Percentiles rank a stretch among this genome's conserved stretches.
phyloP scores from a whole-genome alignment of 305 asterid genomes.

The Solanum hybrid region DNA sequence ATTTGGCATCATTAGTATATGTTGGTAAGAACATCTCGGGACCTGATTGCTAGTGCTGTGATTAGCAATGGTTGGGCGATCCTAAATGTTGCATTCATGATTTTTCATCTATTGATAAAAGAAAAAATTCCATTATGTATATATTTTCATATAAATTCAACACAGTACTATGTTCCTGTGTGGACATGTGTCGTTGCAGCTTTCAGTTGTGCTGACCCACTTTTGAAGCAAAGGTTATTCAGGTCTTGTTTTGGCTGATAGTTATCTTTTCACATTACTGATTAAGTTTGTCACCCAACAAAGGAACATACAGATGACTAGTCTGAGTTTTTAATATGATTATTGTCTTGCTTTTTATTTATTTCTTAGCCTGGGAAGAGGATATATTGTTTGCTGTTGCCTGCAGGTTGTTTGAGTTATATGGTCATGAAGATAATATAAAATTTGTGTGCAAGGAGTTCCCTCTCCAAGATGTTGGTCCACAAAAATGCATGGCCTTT shows the following conservation, averaged over 20 bases:
- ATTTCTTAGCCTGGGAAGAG: not conserved
- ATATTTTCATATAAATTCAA: not conserved
- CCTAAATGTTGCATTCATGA: not conserved
- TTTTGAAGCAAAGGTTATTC: not conserved
- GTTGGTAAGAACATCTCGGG: not conserved
- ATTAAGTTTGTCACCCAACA: not conserved
- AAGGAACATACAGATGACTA: not conserved
- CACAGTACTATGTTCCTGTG: not conserved
- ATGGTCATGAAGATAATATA: slow-evolving; percentile 42
- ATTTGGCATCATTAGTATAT: not conserved
- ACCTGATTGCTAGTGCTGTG: not conserved
- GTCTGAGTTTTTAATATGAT: not conserved
- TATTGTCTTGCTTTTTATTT: not conserved
- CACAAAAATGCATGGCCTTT: slow-evolving; percentile 72
- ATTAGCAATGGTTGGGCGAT: not conserved
- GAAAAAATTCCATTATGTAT: not conserved
- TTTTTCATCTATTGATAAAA: not conserved
- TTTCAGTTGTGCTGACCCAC: not conserved
- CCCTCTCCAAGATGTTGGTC: slow-evolving; percentile 58
- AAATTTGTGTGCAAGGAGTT: slow-evolving; percentile 48
- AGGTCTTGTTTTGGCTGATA: not conserved
- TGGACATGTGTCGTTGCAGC: not conserved
- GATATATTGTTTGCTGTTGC: not conserved
- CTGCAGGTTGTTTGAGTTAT: slow-evolving; percentile 65
- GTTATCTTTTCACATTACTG: not conserved